Evolutionary conservation across 257 asterid genomes (phyloP).

Genomic region (Solanum gandarillasii): DNA sequence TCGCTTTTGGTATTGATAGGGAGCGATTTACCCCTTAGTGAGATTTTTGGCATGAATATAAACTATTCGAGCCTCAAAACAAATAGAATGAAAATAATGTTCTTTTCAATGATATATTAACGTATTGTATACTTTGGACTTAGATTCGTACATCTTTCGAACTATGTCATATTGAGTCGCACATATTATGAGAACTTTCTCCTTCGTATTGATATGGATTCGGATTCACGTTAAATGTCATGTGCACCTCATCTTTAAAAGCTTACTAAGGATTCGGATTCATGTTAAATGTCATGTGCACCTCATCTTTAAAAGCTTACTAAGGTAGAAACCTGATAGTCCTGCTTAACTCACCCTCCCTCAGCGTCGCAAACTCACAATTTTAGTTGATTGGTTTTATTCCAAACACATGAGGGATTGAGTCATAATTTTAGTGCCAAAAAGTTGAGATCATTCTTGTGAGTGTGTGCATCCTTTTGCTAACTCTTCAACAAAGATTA

Average conservation of each 20-base stretch:
- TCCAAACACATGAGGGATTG: not conserved
- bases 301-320: not conserved
- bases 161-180: not conserved
- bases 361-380: not conserved
- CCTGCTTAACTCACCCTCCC: not conserved
- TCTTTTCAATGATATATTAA: not conserved
- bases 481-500: not conserved
- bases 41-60: not conserved
- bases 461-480: not conserved
- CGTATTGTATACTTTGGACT: not conserved
- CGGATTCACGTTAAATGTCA: not conserved
- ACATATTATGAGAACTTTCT: not conserved
- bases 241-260: not conserved
- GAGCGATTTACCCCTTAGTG: not conserved
- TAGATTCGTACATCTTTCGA: not conserved
- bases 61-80: not conserved
- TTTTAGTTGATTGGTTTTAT: not conserved
- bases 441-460: not conserved
- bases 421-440: not conserved
- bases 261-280: not conserved
- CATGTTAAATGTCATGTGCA: not conserved
- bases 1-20: not conserved
- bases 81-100: not conserved
- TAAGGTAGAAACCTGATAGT: not conserved
- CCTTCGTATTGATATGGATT: not conserved